Evolutionary conservation across 164 flowering plant genomes (phyloP), one percentile per base, ranked within the genome.

Genomic region (Vitis cinerea): DNA sequence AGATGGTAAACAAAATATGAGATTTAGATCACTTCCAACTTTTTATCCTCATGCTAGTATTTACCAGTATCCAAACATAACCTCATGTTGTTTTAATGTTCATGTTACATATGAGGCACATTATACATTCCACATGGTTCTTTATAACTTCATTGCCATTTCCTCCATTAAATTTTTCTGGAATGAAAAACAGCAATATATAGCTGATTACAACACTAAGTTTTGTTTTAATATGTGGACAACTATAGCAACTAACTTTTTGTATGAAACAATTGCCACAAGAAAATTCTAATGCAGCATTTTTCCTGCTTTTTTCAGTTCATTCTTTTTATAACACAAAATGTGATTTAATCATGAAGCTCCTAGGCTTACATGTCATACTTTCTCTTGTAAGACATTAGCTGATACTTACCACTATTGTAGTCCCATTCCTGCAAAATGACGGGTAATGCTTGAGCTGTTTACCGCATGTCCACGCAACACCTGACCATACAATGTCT

Each of bases 401-500:
- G 10, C 14, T 54, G 53, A 78, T 73, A 50, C 86, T 86, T 84
- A 94, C 98, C 72, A 81, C 67, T 72, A 93, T 88, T 57, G 82
- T 79, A 37, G 85, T 88, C 70, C 91, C 93, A 82, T 90, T 90
- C 65, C 99, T 84, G 72, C 79, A 72, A 82, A 96, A 96, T 47
- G 92, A 75, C 16, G 91, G 92, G 77, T 82, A 92, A 75, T 96
- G 97, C 76, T 84, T 90, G 61, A 96, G 95, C 76, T 90, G 98
- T 83, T 91, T 92, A 59, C 91, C 89, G 77, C 98, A 96, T 4
- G 79, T 81, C 98, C 96, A 90, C 15, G 93, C 73, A 77, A 61
- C 78, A 73, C 99, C 97, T 37, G 94, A 88, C 99, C 99, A 96
- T 50, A 83, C 75, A 71, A 96, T 91, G 44, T 90, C 96, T 66